Evolutionary conservation across 1,284 basidiomycete genomes (phyloP), one percentile per base, ranked within the genome.

Genomic region (Farysia itapuensis): DNA sequence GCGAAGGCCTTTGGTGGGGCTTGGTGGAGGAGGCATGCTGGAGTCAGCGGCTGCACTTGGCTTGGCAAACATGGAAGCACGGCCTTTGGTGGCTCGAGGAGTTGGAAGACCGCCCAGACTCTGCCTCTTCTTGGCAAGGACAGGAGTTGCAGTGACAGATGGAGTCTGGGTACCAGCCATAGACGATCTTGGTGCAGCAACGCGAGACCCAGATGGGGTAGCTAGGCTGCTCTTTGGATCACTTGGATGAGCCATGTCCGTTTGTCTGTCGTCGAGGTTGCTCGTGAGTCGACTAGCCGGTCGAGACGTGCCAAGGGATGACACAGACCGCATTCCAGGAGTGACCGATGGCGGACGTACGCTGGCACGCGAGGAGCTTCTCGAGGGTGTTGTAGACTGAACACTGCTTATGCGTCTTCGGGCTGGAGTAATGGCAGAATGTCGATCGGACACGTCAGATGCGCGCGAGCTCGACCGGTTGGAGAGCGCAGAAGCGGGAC

Each of bases 401-500:
- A 49, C 28, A 43, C 35, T 59, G 40, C 53, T 64, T 8, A 56
- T 53, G 30, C 56, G 43, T 40, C 43, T 24, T 31, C 61, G 23
- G 6, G 47, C 57, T 13, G 64, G 59, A 12, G 64, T 64, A 26
- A 46, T 29, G n/a, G 50, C 47, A n/a, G 57, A 39, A 4, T 49
- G 25, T 18, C 45, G 48, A 34, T 59, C 53, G 22, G 34, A 6
- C 9, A 33, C 23, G 15, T 67, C 59, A 0, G 69, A 56, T 6
- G 67, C 63, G 12, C 65, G 57, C 6, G 53, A 51, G 1, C 48
- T 52, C 0, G 57, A 46, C 8, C 70, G 35, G n/a, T 50, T 51
- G 11, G 72, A 72, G 43, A 74, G 42, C 30, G 73, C 60, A 12
- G 70, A 72, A 23, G 66, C 65, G 4, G 73, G 73, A 9, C 73